Evolutionary conservation across 2,329 filamentous ascomycete species (phyloP), one percentile per base, ranked within the genome.

Genomic region (Exophiala sp.): DNA sequence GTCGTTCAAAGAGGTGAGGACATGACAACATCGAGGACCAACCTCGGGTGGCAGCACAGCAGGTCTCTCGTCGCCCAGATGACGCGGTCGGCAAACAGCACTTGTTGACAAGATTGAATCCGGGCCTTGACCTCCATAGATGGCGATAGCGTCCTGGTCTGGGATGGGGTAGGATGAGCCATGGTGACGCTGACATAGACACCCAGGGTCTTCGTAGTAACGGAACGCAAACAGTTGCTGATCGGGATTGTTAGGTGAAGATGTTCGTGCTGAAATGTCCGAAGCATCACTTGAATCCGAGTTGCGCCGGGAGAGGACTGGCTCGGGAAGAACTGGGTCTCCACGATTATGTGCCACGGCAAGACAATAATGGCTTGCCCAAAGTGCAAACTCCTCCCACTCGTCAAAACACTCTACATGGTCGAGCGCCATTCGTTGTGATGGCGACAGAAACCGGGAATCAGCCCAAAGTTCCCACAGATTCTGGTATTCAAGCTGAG

Each of bases 331-430:
- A 7, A 54, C 42, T 2, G 44, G 57, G 14, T 56, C 50, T 6
- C n/a, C 21, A 19, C 48, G 30, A 30, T 55, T 60, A 19, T 58
- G 58, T 11, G 58, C 58, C 13, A 59, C 53, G 11, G 55, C 41
- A 10, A 96, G 69, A 59, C 90, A 86, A 66, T 95, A 95, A 67
- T 96, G 90, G 27, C 82, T 82, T 1, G 80, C 81, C 66, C 94
- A 95, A 1, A 95, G 73, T 2, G 85, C 82, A 64, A 96, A 89
- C 62, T 96, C 91, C 67, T 97, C 90, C 53, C 88, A 95, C 66
- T 96, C 90, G 65, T 97, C 91, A 64, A 97, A 96, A 1, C 85
- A 81, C 62, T 96, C 90, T n/a, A 90, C 67, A 0, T 70, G 63
- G 59, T 95, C 84, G 9, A 96, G 69, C 8, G 69, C 69, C 34